phyloP scores from a whole-genome alignment of 257 asterid genomes.

The Leptodermis oblonga region DNA sequence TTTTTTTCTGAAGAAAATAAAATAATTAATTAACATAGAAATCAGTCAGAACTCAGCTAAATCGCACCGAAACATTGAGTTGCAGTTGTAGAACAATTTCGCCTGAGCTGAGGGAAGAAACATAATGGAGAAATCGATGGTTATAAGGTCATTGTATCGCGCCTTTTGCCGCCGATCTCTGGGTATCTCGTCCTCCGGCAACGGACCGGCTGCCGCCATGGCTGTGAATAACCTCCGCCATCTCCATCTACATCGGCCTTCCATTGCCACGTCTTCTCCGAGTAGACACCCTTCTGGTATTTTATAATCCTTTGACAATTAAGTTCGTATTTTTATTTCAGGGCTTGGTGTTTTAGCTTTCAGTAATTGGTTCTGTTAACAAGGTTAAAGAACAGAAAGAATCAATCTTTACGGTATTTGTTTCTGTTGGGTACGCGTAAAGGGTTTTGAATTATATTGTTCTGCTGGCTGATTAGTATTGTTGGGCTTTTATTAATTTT shows the following conservation, averaged over 20 bases:
- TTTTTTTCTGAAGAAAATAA: too few relatives aligned
- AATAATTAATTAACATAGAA: too few relatives aligned
- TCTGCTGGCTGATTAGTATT: background rate
- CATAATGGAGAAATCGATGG: conserved; percentile 51
- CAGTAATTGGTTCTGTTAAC: background rate
- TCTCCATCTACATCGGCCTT: conserved; percentile 50
- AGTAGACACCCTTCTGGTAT: conserved; percentile 29
- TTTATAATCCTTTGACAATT: background rate
- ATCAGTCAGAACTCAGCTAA: background rate
- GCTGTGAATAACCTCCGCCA: conserved; percentile 59
- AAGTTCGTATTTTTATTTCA: background rate
- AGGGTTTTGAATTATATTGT: background rate
- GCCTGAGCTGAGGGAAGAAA: background rate
- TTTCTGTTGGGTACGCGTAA: background rate
- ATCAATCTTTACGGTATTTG: background rate
- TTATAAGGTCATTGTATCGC: conserved; percentile 67
- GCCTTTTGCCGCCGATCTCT: conserved; percentile 61
- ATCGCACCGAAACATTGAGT: background rate
- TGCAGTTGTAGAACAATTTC: background rate
- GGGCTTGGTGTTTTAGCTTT: background rate
- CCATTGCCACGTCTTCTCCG: conserved; percentile 42
- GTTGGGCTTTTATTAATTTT: background rate
- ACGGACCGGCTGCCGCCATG: conserved; percentile 28
- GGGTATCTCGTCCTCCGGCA: conserved; percentile 28
- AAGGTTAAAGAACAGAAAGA: background rate